Evolutionary conservation across 768 basidiomycete species (phyloP), one percentile per base, ranked within the genome.

Genomic region (Suillus americanus): DNA sequence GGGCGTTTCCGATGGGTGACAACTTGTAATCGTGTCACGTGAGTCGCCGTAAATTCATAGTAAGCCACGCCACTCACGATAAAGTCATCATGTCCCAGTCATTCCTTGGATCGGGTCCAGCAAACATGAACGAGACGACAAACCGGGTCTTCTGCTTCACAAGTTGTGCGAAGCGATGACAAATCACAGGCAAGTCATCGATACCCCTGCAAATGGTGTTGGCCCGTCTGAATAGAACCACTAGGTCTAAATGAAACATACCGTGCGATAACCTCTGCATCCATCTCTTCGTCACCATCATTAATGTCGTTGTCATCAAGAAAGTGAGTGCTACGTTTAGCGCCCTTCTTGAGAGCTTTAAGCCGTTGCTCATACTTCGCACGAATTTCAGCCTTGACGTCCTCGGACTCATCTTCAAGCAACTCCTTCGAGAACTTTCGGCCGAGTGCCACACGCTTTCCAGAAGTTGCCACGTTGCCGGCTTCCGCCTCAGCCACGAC

Each of bases 71-170:
- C 18, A 45, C 54, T 64, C 20, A 64, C 57, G 45, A 64, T 28
- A 64, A 28, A 12, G 63, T 56, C 5, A 57, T 50, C 28, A 64
- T 60, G 9, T 64, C 63, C 63, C 63, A 64, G 37, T 64, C 35
- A 9, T 50, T 59, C 8, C 45, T 59, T 8, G 63, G 63, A 33
- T 64, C 56, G 2, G 63, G 63, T 0, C 63, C 57, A n/a, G 63
- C 63, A 20, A 55, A 64, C 38, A 64, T n/a, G 40, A 64, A 64
- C 2, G 57, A 64, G 0, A 64, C 30, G 0, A 50, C n/a, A 10
- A 46, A 57, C 8, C 57, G 40, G 8, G 38, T 41, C n/a, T 46
- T 46, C 18, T n/a, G 28, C 46, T 25, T 59, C 53, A 59, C 48
- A 2, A 64, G 9, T 8, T 23, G 45, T 5, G 56, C 57, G 0